These are phyloP conservation scores for Chenopodium suecicum DNA, from an alignment of 148 eudicot genomes.

Conservation along the genomic window DNA sequence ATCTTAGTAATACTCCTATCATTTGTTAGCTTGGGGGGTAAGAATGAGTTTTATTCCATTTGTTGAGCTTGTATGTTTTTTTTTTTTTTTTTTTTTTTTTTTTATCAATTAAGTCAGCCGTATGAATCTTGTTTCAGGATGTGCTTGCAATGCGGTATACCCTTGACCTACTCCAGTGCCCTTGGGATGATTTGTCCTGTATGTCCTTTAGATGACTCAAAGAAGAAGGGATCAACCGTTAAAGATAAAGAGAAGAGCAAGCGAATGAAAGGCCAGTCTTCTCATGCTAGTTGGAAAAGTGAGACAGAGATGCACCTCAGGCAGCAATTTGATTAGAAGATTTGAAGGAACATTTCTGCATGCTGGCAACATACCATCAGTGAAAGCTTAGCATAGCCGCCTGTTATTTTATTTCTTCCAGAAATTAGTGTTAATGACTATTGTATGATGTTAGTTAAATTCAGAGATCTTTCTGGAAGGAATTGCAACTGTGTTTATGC, in stretches of 20 bases:
- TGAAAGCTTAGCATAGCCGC: not conserved
- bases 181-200: slow-evolving; percentile 82
- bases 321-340: slow-evolving; percentile 82
- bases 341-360: not conserved
- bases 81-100: not conserved
- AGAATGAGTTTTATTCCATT: not conserved
- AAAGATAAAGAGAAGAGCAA: slow-evolving; percentile 96
- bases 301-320: slow-evolving; percentile 98
- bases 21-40: not conserved
- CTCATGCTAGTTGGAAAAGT: slow-evolving; percentile 96
- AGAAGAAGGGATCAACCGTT: slow-evolving; percentile 81
- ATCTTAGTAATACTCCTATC: no score
- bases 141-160: slow-evolving; percentile 90
- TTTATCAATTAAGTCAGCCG: not conserved
- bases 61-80: not conserved
- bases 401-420: not conserved
- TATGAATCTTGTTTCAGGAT: slow-evolving; percentile 45
- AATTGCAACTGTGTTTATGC: slow-evolving; percentile 6
- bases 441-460: not conserved
- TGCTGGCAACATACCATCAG: no score
- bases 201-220: slow-evolving; percentile 60
- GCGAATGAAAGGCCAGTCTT: slow-evolving; percentile 97
- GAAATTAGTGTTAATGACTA: not conserved
- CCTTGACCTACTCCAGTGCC: slow-evolving; percentile 70
- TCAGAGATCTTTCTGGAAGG: not conserved